Evolutionary conservation across 2,329 filamentous ascomycete species (phyloP).

Genomic region (Xylariaceae sp.): DNA sequence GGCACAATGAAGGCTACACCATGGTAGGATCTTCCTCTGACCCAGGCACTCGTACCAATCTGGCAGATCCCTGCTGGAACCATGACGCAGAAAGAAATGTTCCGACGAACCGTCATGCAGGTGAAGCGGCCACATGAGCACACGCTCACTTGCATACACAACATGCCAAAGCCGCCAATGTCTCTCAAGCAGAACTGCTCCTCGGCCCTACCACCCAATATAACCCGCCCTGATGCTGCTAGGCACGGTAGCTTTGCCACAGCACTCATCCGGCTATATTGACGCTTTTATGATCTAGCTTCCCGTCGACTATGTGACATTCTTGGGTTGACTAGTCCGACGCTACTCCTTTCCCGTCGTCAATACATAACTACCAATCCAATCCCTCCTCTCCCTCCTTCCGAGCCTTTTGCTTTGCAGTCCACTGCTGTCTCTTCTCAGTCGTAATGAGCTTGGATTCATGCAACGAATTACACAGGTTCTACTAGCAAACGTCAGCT

Average conservation of each 20-base stretch:
- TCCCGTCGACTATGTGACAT: slow-evolving; percentile 31
- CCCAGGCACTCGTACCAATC: slow-evolving; percentile 20
- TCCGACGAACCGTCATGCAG: slow-evolving; percentile 34
- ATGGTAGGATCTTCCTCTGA: slow-evolving; percentile 29
- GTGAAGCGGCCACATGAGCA: slow-evolving; percentile 33
- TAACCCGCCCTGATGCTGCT: slow-evolving; percentile 33
- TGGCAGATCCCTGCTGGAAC: slow-evolving; percentile 35
- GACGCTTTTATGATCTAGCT: slow-evolving; percentile 26
- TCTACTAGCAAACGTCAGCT: neutral
- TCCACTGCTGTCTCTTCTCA: neutral
- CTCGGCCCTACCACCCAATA: slow-evolving; percentile 37
- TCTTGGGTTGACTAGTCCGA: slow-evolving; percentile 28
- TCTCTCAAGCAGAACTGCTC: slow-evolving; percentile 34
- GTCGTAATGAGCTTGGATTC: neutral
- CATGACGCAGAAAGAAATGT: slow-evolving; percentile 36
- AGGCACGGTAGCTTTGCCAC: slow-evolving; percentile 29
- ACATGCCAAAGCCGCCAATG: slow-evolving; percentile 36
- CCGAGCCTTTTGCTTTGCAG: neutral
- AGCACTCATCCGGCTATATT: slow-evolving; percentile 21
- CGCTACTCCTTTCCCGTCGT: slow-evolving; percentile 8
- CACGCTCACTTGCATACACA: slow-evolving; percentile 32
- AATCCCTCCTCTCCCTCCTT: slow-evolving; percentile 9
- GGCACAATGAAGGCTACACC: slow-evolving; percentile 27
- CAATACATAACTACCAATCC: slow-evolving; percentile 20
- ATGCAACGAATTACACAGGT: neutral